Percentiles rank a stretch among this genome's conserved stretches.
Evolutionary conservation across 768 basidiomycete genomes (phyloP).

Genomic region (Mrakia hoshinonis): DNA sequence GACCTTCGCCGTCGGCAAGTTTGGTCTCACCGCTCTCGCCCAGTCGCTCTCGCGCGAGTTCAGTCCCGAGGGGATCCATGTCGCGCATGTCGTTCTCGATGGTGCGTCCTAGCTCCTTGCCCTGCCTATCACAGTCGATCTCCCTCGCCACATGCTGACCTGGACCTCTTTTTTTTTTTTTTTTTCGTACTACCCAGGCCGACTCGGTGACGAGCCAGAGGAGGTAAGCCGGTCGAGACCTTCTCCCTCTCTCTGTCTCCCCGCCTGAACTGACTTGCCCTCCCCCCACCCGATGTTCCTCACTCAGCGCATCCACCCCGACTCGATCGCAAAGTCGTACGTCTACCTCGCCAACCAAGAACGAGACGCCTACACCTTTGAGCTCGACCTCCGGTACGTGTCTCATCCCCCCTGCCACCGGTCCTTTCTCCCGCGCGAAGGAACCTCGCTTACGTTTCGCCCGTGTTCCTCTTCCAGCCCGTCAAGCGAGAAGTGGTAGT

Average conservation of each 20-base stretch:
- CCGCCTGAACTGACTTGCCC: not conserved
- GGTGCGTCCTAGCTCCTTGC: constrained; percentile 20
- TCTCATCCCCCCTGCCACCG: not conserved
- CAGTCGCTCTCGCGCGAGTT: constrained; percentile 36
- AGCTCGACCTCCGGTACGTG: constrained; percentile 20
- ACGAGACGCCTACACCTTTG: not conserved
- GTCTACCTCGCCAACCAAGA: constrained; percentile 15
- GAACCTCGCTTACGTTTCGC: not conserved
- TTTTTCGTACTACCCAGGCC: too few relatives aligned
- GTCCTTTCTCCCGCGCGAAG: not conserved
- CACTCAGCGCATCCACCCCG: constrained; percentile 3
- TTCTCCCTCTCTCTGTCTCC: not conserved
- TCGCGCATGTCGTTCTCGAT: constrained; percentile 34
- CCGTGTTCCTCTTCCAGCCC: not conserved
- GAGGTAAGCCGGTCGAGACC: not conserved
- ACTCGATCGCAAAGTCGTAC: constrained; percentile 4
- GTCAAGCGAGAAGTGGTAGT: not conserved
- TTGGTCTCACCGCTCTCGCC: constrained; percentile 28
- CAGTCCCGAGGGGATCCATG: constrained; percentile 34
- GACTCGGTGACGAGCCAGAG: not conserved
- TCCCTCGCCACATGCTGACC: too few relatives aligned
- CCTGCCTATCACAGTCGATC: too few relatives aligned
- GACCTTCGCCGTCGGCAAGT: constrained; percentile 34
- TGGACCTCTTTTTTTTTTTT: too few relatives aligned
- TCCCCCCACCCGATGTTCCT: not conserved